Conservation (phyloP, 306 rosid genomes). For the Pyrus betulifolia region DNA sequence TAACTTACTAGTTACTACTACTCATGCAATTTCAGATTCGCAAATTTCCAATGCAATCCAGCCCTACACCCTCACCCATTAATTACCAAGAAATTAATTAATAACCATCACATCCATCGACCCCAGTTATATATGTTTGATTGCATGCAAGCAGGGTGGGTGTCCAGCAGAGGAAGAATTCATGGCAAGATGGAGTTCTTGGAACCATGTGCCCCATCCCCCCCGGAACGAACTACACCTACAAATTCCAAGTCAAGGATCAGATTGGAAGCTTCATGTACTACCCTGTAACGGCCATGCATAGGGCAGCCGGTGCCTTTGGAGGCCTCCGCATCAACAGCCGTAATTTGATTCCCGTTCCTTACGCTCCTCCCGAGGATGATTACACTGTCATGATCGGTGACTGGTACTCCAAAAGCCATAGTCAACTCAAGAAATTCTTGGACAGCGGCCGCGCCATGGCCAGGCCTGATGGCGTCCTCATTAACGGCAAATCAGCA, state of each 20-base stretch:
- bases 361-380: constrained; percentile 71
- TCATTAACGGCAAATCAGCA: constrained; percentile 53
- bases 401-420: constrained; percentile 81
- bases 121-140: background rate
- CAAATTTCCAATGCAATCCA: background rate
- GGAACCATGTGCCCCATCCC: constrained; percentile 79
- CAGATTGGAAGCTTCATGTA: constrained; percentile 73
- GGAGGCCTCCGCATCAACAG: constrained; percentile 71
- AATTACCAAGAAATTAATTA: background rate
- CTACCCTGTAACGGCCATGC: constrained; percentile 52
- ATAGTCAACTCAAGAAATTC: constrained; percentile 26
- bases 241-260: constrained; percentile 72
- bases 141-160: constrained; percentile 20
- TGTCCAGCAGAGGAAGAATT: constrained; percentile 71
- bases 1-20: background rate
- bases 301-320: constrained; percentile 55
- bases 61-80: background rate
- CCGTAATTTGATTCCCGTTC: constrained; percentile 68
- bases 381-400: constrained; percentile 74
- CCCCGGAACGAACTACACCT: constrained; percentile 63
- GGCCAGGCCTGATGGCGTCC: constrained; percentile 57
- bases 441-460: constrained; percentile 56
- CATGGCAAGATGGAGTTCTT: constrained; percentile 68
- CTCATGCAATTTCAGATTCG: background rate
- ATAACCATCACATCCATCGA: background rate